Percentiles rank a stretch among this genome's conserved stretches.
These are phyloP conservation scores for Fusarium sterilihyphosum DNA, from an alignment of 2,329 filamentous ascomycete species.

Conservation along the genomic window DNA sequence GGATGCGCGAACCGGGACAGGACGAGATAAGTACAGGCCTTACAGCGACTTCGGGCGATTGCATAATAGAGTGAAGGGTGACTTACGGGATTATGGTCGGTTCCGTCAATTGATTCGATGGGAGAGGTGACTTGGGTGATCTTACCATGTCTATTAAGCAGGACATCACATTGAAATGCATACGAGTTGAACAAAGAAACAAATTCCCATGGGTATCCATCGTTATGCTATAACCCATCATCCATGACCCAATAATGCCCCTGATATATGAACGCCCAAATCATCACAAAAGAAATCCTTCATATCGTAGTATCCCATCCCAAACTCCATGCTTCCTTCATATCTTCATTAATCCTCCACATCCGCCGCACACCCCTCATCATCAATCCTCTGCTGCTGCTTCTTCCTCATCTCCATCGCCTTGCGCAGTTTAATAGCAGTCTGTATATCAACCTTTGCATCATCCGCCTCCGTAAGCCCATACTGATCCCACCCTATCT, in stretches of 20 bases:
- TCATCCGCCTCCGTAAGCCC: conserved; percentile 37
- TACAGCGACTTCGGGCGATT: background rate
- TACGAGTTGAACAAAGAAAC: background rate
- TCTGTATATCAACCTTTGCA: conserved; percentile 37
- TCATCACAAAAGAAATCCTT: conserved; percentile 23
- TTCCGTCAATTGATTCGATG: background rate
- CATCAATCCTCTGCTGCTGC: conserved; percentile 12
- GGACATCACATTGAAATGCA: background rate
- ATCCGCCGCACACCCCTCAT: conserved; percentile 34
- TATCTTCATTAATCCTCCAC: conserved; percentile 33
- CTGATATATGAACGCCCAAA: background rate
- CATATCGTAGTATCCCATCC: background rate
- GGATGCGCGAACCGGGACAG: background rate
- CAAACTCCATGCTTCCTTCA: conserved; percentile 25
- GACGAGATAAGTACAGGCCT: background rate
- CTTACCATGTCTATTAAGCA: no score
- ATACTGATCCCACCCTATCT: conserved; percentile 32
- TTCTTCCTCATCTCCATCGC: conserved; percentile 30
- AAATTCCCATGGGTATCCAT: conserved; percentile 7
- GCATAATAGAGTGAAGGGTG: no score
- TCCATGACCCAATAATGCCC: background rate
- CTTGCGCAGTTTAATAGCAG: conserved; percentile 34
- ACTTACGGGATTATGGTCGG: no score
- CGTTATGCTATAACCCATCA: conserved; percentile 1
- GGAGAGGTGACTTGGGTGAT: no score